Conservation (phyloP, 2,329 filamentous ascomycete genomes). For the Rhinocladiella mackenziei region DNA sequence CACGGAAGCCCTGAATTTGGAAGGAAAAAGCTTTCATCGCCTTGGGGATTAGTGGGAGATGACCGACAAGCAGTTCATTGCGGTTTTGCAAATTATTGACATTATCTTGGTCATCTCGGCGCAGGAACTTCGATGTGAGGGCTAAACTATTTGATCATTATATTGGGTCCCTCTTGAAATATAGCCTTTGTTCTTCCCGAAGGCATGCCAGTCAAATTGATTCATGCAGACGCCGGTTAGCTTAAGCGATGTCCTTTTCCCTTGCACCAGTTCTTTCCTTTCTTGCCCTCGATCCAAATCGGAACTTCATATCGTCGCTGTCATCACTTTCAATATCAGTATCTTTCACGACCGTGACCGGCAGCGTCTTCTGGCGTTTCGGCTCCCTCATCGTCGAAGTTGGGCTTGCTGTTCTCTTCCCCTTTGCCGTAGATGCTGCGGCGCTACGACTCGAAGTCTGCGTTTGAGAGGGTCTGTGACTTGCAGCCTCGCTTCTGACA, state of each 20-base stretch:
- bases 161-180: too few relatives aligned
- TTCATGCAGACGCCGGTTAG: not conserved
- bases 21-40: too few relatives aligned
- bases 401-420: conserved; percentile 20
- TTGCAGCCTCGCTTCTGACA: conserved; percentile 13
- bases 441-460: not conserved
- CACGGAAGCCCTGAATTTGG: too few relatives aligned
- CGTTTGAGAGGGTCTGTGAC: conserved; percentile 6
- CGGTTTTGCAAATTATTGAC: too few relatives aligned
- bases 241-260: conserved; percentile 5
- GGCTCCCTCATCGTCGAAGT: conserved; percentile 6
- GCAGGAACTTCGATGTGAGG: too few relatives aligned
- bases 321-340: conserved; percentile 47
- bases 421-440: conserved; percentile 8
- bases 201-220: not conserved
- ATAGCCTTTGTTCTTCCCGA: too few relatives aligned
- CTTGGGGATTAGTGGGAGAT: too few relatives aligned
- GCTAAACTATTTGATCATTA: too few relatives aligned
- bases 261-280: conserved; percentile 6
- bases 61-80: too few relatives aligned
- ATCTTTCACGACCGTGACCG: conserved; percentile 26
- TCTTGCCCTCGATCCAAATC: conserved; percentile 19
- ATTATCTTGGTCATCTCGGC: too few relatives aligned
- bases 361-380: conserved; percentile 34
- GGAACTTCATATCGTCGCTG: conserved; percentile 55